Evolutionary conservation across 1,284 basidiomycete genomes (phyloP).

Genomic region (Apiotrichum mycotoxinovorans): DNA sequence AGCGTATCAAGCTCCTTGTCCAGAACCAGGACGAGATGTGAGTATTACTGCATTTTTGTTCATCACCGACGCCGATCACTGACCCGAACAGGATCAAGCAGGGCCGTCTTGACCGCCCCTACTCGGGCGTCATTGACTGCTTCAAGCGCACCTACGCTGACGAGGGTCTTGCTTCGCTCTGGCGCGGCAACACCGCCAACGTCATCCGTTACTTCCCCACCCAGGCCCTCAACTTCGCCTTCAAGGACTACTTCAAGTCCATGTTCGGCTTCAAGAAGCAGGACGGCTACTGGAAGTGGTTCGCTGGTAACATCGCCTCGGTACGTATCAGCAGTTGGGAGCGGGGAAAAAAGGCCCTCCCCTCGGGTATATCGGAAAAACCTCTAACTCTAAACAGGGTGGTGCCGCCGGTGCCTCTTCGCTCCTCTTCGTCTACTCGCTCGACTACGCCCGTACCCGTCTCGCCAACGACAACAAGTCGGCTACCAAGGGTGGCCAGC

Average conservation of each 20-base stretch:
- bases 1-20: slow-evolving; percentile 95
- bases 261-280: slow-evolving; percentile 86
- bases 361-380: background rate
- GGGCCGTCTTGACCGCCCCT: slow-evolving; percentile 83
- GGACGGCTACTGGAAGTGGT: slow-evolving; percentile 87
- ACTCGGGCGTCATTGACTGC: slow-evolving; percentile 90
- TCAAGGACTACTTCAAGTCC: slow-evolving; percentile 98
- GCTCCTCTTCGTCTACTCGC: slow-evolving; percentile 90
- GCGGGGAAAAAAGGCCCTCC: too few relatives aligned
- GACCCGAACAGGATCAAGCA: slow-evolving; percentile 70
- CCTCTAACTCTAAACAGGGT: slow-evolving; percentile 55
- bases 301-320: slow-evolving; percentile 85
- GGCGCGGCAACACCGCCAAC: slow-evolving; percentile 96
- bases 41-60: slow-evolving; percentile 24
- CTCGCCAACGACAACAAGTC: slow-evolving; percentile 93
- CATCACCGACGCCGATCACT: background rate
- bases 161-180: slow-evolving; percentile 85
- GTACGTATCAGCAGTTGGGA: too few relatives aligned
- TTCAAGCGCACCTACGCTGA: slow-evolving; percentile 81
- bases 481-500: slow-evolving; percentile 75
- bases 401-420: slow-evolving; percentile 95
- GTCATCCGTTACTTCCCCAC: slow-evolving; percentile 98
- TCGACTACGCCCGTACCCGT: slow-evolving; percentile 94
- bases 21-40: slow-evolving; percentile 76
- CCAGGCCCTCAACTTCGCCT: slow-evolving; percentile 91